Percentiles rank a stretch among this genome's conserved stretches.
Evolutionary conservation across 1,139 yeast species (phyloP).

Genomic region (Pneumocystis wakefieldiae): DNA sequence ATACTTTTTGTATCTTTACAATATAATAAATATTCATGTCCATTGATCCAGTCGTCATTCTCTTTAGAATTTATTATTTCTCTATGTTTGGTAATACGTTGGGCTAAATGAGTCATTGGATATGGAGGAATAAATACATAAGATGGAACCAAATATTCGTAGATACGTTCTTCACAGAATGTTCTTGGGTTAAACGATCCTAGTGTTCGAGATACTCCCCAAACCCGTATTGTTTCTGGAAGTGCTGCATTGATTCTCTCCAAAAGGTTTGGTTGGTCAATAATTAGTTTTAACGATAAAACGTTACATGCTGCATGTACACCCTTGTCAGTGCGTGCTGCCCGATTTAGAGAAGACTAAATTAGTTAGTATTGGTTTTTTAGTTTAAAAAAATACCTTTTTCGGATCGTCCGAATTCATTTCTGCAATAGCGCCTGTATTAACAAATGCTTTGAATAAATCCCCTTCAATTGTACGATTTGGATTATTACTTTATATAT

Average conservation of each 20-base stretch:
- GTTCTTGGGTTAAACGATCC: slow-evolving; percentile 89
- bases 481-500: slow-evolving; percentile 19
- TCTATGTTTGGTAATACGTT: slow-evolving; percentile 25
- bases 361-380: background rate
- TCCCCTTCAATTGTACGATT: slow-evolving; percentile 73
- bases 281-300: slow-evolving; percentile 69
- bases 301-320: slow-evolving; percentile 98
- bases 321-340: slow-evolving; percentile 97
- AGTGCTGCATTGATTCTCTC: slow-evolving; percentile 55
- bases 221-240: slow-evolving; percentile 76
- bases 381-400: slow-evolving; percentile 26
- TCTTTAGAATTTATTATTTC: background rate
- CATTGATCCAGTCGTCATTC: background rate
- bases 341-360: slow-evolving; percentile 70
- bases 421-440: slow-evolving; percentile 79
- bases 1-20: background rate
- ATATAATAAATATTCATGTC: background rate
- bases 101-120: slow-evolving; percentile 50
- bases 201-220: slow-evolving; percentile 87
- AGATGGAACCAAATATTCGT: slow-evolving; percentile 85
- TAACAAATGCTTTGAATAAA: slow-evolving; percentile 65
- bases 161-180: slow-evolving; percentile 85
- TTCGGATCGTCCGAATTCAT: slow-evolving; percentile 84
- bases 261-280: slow-evolving; percentile 70
- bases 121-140: slow-evolving; percentile 83